phyloP scores from a whole-genome alignment of 2,329 filamentous ascomycete genomes.

The Cercospora nicotianae region DNA sequence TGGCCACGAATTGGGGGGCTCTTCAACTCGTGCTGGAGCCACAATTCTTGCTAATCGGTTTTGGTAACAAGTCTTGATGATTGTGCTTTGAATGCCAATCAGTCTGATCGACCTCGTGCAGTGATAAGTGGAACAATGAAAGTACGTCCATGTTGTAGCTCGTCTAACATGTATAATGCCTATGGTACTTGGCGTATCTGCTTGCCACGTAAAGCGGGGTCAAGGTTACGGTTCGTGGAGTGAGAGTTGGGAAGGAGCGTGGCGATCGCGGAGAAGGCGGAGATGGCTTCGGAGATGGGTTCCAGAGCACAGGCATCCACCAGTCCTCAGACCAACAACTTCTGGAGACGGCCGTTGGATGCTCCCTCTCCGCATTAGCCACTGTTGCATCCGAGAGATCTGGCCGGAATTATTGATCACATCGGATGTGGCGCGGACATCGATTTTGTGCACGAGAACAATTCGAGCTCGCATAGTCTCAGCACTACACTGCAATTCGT shows the following conservation, averaged over 20 bases:
- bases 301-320: not conserved
- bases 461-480: not conserved
- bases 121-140: not conserved
- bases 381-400: not conserved
- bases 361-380: not conserved
- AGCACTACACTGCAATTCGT: not conserved
- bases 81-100: not conserved
- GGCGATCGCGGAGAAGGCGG: not conserved
- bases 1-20: not conserved
- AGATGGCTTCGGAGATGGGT: not conserved
- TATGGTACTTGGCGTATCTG: not conserved
- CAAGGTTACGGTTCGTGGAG: not conserved
- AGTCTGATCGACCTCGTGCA: not conserved
- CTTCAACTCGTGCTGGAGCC: constrained; percentile 11
- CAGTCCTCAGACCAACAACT: not conserved
- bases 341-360: not conserved
- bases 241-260: not conserved
- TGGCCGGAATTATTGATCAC: not conserved
- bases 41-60: not conserved
- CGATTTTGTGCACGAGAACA: not conserved
- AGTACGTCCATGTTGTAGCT: not conserved
- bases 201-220: not conserved
- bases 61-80: not conserved
- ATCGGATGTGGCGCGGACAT: not conserved
- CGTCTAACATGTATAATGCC: not conserved